Evolutionary conservation across 2,329 filamentous ascomycete genomes (phyloP).

Genomic region (Cladosporium sp.): DNA sequence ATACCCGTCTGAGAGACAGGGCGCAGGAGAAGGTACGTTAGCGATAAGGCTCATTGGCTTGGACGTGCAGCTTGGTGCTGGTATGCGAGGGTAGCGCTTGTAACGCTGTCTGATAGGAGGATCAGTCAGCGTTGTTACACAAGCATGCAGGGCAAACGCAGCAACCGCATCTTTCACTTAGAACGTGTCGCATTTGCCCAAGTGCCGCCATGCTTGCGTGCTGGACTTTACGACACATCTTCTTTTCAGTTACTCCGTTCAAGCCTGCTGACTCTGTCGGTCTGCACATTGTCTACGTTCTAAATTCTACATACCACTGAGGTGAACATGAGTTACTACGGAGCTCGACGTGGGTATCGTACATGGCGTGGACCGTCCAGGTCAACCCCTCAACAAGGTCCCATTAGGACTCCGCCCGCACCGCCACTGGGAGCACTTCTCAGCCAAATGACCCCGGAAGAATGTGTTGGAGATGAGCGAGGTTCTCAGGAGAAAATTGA

Average conservation of each 20-base stretch:
- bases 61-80: no score
- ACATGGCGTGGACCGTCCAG: neutral
- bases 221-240: neutral
- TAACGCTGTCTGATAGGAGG: neutral
- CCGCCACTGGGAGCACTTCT: slow-evolving; percentile 8
- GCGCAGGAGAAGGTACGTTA: no score
- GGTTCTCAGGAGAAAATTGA: neutral
- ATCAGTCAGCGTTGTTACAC: neutral
- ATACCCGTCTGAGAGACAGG: no score
- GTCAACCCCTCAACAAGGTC: neutral
- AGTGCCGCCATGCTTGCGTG: neutral
- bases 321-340: neutral
- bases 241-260: no score
- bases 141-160: neutral
- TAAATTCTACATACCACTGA: neutral
- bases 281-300: neutral
- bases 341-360: neutral
- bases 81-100: neutral
- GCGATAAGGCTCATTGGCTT: no score
- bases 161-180: neutral
- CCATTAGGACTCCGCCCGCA: neutral
- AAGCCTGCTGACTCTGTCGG: neutral
- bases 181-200: neutral
- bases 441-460: slow-evolving; percentile 27
- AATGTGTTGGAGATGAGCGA: neutral